Evolutionary conservation across 2,329 filamentous ascomycete genomes (phyloP).

Genomic region (Alternaria burnsii): DNA sequence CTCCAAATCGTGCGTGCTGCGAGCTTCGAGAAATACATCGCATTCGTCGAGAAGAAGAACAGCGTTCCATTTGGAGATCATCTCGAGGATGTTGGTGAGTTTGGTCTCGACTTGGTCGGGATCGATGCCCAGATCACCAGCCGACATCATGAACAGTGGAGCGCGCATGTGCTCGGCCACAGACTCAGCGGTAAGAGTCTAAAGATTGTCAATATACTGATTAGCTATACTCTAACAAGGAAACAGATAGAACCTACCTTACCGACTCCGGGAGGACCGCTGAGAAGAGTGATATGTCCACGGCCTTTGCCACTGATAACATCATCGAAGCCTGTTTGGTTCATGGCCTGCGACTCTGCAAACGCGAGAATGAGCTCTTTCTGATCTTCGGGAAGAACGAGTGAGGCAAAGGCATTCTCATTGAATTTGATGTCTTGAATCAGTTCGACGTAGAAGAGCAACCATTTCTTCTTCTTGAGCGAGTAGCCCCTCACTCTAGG

Average conservation of each 20-base stretch:
- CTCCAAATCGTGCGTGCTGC: slow-evolving; percentile 43
- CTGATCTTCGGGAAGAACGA: slow-evolving; percentile 73
- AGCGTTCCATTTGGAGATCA: slow-evolving; percentile 61
- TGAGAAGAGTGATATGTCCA: slow-evolving; percentile 80
- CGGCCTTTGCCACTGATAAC: slow-evolving; percentile 77
- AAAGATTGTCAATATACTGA: background rate
- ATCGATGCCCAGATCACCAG: slow-evolving; percentile 66
- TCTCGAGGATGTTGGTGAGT: slow-evolving; percentile 58
- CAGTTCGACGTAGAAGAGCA: slow-evolving; percentile 81
- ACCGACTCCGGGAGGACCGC: slow-evolving; percentile 84
- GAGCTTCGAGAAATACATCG: slow-evolving; percentile 67
- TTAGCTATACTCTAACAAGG: background rate
- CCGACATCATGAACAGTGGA: slow-evolving; percentile 82
- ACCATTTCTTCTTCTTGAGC: slow-evolving; percentile 87
- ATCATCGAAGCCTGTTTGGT: slow-evolving; percentile 78
- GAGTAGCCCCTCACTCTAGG: slow-evolving; percentile 85
- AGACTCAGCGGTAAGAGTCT: slow-evolving; percentile 81
- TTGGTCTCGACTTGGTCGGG: slow-evolving; percentile 55
- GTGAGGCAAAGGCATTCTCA: slow-evolving; percentile 78
- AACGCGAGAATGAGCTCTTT: slow-evolving; percentile 77
- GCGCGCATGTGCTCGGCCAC: slow-evolving; percentile 85
- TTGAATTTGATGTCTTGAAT: slow-evolving; percentile 85
- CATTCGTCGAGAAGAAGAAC: slow-evolving; percentile 67
- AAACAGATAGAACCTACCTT: slow-evolving; percentile 56
- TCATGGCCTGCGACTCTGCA: slow-evolving; percentile 81